These are phyloP conservation scores for Lycium barbarum DNA, from an alignment of 257 asterid species.

Conservation along the genomic window DNA sequence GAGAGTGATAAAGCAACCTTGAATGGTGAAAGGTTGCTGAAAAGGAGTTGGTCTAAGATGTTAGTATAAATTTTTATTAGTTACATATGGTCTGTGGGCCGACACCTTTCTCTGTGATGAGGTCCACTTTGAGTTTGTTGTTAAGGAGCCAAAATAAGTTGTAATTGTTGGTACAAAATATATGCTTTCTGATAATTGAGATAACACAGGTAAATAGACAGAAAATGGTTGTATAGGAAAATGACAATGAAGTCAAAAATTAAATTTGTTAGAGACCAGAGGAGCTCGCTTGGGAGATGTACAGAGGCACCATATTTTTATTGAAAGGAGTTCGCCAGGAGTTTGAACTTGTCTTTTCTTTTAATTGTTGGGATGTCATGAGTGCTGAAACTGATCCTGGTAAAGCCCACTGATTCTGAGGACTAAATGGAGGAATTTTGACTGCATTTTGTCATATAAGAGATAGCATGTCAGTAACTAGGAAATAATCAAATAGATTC, in stretches of 20 bases:
- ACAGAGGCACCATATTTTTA: neutral
- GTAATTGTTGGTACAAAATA: neutral
- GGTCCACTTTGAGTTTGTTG: neutral
- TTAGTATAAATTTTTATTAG: neutral
- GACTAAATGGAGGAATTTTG: neutral
- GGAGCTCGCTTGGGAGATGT: neutral
- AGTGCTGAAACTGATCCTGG: conserved; percentile 6
- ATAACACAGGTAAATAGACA: neutral
- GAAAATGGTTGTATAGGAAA: neutral
- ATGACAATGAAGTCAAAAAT: neutral
- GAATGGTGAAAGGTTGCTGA: neutral
- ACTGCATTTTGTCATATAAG: neutral
- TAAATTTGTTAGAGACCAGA: neutral
- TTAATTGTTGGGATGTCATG: neutral
- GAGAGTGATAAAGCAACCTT: neutral
- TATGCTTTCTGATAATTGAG: neutral
- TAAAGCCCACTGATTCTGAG: conserved; percentile 15
- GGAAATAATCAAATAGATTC: neutral
- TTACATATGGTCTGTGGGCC: neutral
- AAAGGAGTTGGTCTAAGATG: conserved; percentile 16
- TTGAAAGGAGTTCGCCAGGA: neutral
- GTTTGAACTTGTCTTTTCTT: conserved; percentile 18
- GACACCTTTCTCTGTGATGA: neutral
- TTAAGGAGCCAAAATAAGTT: neutral
- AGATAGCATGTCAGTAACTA: neutral